phyloP scores from a whole-genome alignment of 192 early-diverging fungal species.

The Coemansia sp. region DNA sequence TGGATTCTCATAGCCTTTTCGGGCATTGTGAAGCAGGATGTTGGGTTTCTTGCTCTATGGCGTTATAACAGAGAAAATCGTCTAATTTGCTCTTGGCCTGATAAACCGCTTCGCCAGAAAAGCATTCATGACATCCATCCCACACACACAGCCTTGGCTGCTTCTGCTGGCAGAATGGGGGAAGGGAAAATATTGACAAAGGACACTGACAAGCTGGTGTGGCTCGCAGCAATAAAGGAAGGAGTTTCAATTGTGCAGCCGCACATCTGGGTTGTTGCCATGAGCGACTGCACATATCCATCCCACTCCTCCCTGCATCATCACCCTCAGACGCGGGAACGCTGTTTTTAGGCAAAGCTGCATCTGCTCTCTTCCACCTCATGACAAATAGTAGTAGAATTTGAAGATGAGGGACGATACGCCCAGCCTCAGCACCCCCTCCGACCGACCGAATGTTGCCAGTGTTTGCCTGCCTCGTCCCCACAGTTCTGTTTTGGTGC shows the following conservation, averaged over 20 bases:
- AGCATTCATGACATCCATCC: too few species aligned
- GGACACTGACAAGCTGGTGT: background rate
- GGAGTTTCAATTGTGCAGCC: background rate
- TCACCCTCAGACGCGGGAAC: background rate
- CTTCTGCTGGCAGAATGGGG: background rate
- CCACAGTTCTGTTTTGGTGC: background rate
- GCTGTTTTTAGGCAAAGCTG: too few species aligned
- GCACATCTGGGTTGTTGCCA: too few species aligned
- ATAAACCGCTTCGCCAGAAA: too few species aligned
- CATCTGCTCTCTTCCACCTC: background rate
- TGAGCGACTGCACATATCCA: constrained; percentile 2
- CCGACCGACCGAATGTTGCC: background rate
- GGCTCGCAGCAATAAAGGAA: background rate
- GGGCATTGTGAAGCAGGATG: background rate
- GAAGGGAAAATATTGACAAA: background rate
- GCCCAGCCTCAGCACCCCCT: background rate
- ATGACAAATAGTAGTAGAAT: background rate
- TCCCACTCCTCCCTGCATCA: background rate
- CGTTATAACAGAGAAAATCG: too few species aligned
- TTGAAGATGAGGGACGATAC: background rate
- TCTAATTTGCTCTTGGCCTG: too few species aligned
- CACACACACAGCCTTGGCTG: too few species aligned
- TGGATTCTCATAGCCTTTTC: background rate
- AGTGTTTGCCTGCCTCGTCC: background rate
- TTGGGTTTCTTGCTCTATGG: background rate